phyloP scores from a whole-genome alignment of 225 moss, liverwort and hornwort species.

The Rhytidiadelphus loreus region DNA sequence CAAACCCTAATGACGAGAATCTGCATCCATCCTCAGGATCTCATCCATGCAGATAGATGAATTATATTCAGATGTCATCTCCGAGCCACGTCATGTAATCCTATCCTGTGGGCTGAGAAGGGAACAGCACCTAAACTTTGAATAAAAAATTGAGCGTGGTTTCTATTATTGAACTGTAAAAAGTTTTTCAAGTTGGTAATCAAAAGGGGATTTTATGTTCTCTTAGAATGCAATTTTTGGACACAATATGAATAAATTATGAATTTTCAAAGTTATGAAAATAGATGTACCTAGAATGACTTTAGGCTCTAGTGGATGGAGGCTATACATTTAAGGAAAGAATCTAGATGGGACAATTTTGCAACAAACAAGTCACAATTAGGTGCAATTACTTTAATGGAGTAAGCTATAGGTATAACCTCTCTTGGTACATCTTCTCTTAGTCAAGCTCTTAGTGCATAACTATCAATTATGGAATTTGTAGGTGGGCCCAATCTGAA shows the following conservation, averaged over 20 bases:
- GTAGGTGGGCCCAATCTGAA: too few relatives aligned
- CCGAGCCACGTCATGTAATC: background rate
- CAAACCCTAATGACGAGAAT: constrained; percentile 12
- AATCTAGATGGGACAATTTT: background rate
- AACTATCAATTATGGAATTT: too few relatives aligned
- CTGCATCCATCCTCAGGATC: background rate
- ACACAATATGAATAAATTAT: background rate
- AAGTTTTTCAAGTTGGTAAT: too few relatives aligned
- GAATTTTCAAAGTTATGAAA: background rate
- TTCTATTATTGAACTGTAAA: background rate
- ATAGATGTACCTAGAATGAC: fast-evolving
- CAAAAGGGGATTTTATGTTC: background rate
- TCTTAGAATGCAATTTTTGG: background rate
- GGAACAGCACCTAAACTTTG: background rate
- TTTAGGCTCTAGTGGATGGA: too few relatives aligned
- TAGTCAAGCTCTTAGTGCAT: too few relatives aligned
- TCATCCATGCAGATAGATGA: background rate
- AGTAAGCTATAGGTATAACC: too few relatives aligned
- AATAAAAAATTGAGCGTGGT: background rate
- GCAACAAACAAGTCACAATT: background rate
- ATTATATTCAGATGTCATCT: background rate
- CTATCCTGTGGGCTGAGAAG: background rate
- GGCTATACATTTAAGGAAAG: background rate
- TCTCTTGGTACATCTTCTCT: too few relatives aligned
- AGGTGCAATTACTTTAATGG: fast-evolving